Evolutionary conservation across 2,329 filamentous ascomycete genomes (phyloP).

Genomic region (Diplodia mutila): DNA sequence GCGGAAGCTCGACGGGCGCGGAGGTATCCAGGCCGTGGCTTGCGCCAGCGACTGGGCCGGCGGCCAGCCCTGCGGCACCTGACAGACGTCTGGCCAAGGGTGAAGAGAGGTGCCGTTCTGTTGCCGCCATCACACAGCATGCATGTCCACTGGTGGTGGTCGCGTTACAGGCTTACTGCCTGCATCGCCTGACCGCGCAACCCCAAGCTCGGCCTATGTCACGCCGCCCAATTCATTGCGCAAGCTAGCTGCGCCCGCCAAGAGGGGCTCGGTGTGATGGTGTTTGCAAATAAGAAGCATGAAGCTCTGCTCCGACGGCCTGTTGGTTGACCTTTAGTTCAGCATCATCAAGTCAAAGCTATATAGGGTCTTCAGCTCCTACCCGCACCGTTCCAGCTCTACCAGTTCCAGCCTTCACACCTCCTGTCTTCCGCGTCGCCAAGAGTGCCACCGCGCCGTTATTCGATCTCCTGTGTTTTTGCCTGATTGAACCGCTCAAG

Average conservation of each 20-base stretch:
- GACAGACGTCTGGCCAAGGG: slow-evolving; percentile 14
- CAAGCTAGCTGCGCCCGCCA: slow-evolving; percentile 14
- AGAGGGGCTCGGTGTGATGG: slow-evolving; percentile 4
- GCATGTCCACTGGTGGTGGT: slow-evolving; percentile 1
- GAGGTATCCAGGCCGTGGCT: slow-evolving; percentile 15
- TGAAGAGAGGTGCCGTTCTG: slow-evolving; percentile 6
- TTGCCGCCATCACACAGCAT: slow-evolving; percentile 13
- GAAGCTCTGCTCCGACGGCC: background rate
- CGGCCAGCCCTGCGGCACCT: slow-evolving; percentile 24
- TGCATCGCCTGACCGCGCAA: slow-evolving; percentile 24
- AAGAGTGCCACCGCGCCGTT: slow-evolving; percentile 22
- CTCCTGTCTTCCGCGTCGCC: slow-evolving; percentile 19
- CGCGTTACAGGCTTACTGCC: slow-evolving; percentile 17
- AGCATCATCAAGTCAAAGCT: slow-evolving; percentile 5
- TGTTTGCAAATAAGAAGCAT: slow-evolving; percentile 4
- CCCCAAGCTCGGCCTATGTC: slow-evolving; percentile 15
- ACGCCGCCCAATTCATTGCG: slow-evolving; percentile 10
- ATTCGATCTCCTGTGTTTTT: slow-evolving; percentile 11
- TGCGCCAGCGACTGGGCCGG: slow-evolving; percentile 16
- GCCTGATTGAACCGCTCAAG: slow-evolving; percentile 6
- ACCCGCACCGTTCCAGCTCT: background rate
- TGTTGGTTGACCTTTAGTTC: background rate
- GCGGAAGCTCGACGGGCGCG: slow-evolving; percentile 1
- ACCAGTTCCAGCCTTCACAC: background rate
- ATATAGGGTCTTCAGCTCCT: slow-evolving; percentile 8